phyloP scores from a whole-genome alignment of 169 alveolate species.

The Ichthyophthirius multifiliis region DNA sequence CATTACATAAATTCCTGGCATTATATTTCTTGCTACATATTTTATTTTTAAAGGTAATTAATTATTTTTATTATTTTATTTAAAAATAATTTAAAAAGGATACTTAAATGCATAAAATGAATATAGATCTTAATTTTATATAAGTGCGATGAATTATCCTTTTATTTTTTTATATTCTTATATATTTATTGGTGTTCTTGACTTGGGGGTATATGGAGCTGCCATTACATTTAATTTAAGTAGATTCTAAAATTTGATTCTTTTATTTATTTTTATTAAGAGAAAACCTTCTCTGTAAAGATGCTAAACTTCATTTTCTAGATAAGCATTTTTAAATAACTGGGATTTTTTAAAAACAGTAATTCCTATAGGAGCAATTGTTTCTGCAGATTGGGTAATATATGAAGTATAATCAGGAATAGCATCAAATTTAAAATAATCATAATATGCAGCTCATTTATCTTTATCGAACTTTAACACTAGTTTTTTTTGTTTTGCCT shows the following conservation, averaged over 20 bases:
- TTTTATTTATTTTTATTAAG: no score
- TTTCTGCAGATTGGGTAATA: not conserved
- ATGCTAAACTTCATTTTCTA: no score
- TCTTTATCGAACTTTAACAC: not conserved
- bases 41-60: constrained; percentile 1
- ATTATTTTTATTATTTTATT: not conserved
- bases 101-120: not conserved
- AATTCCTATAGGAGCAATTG: not conserved
- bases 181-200: not conserved
- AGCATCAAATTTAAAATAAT: not conserved
- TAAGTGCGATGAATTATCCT: not conserved
- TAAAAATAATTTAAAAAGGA: not conserved
- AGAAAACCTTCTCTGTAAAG: no score
- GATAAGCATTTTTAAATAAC: no score
- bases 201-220: not conserved
- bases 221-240: not conserved
- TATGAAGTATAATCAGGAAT: not conserved
- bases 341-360: not conserved
- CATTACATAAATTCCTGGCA: not conserved
- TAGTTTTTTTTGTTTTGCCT: not conserved
- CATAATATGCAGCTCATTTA: not conserved
- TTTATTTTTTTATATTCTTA: not conserved
- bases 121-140: not conserved
- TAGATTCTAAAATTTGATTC: no score
- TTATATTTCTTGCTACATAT: not conserved